A percentile compares a stretch with the other conserved stretches of the same genome.
Evolutionary conservation across 2,329 filamentous ascomycete genomes (phyloP).

Genomic region (Aureobasidium sp.): DNA sequence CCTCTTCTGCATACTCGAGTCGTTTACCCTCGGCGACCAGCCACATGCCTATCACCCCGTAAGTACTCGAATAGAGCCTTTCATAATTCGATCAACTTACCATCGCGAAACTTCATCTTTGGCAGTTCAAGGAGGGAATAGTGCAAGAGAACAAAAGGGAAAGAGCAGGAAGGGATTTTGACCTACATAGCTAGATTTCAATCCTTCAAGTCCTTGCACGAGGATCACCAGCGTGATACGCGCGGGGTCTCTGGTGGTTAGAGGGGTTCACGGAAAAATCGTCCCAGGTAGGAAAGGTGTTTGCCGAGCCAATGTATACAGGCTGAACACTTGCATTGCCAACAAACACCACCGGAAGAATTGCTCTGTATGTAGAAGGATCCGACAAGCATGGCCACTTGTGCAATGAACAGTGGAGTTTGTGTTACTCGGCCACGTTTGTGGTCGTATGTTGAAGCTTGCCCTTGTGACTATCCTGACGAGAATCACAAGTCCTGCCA

Average conservation of each 20-base stretch:
- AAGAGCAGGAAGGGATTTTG: not conserved
- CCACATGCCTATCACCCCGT: constrained; percentile 48
- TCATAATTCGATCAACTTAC: constrained; percentile 21
- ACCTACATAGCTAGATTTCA: no score
- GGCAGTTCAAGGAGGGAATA: not conserved
- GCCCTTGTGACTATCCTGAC: not conserved
- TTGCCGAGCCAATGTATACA: not conserved
- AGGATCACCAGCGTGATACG: not conserved
- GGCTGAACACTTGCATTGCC: not conserved
- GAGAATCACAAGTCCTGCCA: not conserved
- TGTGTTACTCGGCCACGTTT: not conserved
- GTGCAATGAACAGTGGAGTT: not conserved
- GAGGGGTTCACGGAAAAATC: constrained; percentile 2
- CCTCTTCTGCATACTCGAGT: constrained; percentile 58
- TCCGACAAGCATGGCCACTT: not conserved
- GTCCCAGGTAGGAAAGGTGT: not conserved
- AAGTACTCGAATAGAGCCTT: not conserved
- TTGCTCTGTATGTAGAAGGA: not conserved
- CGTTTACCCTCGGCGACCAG: constrained; percentile 51
- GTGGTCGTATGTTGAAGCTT: not conserved
- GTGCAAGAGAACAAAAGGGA: not conserved
- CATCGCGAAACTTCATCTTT: constrained; percentile 54
- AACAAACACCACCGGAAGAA: not conserved
- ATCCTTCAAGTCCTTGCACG: not conserved
- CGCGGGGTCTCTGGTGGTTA: not conserved